These are phyloP conservation scores for Phyllosticta paracitricarpa DNA, from an alignment of 2,329 filamentous ascomycete species.

Conservation along the genomic window DNA sequence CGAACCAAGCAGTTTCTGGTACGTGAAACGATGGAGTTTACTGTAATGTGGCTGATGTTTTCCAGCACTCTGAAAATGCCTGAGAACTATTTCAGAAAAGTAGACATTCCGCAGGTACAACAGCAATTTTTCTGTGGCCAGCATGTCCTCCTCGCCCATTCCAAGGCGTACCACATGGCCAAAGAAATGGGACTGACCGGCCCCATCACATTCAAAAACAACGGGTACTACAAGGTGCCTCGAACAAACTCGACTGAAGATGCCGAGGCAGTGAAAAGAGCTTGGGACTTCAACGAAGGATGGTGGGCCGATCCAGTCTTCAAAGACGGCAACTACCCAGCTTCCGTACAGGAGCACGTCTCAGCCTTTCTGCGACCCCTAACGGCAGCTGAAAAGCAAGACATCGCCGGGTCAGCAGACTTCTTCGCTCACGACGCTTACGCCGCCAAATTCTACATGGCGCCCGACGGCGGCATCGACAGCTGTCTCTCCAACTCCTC, in stretches of 20 bases:
- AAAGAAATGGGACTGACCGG: slow-evolving; percentile 32
- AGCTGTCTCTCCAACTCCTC: slow-evolving; percentile 26
- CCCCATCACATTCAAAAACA: slow-evolving; percentile 28
- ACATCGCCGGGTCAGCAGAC: slow-evolving; percentile 24
- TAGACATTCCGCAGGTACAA: slow-evolving; percentile 23
- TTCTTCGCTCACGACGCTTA: slow-evolving; percentile 30
- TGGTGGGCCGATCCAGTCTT: slow-evolving; percentile 35
- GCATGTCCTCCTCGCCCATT: slow-evolving; percentile 27
- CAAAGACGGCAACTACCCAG: slow-evolving; percentile 36
- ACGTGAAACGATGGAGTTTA: not conserved
- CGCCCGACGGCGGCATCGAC: slow-evolving; percentile 26
- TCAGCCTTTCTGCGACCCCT: slow-evolving; percentile 23
- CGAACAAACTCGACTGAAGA: slow-evolving; percentile 25
- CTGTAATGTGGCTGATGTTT: not conserved
- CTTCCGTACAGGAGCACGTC: slow-evolving; percentile 27
- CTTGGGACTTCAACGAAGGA: slow-evolving; percentile 31
- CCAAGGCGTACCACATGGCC: slow-evolving; percentile 31
- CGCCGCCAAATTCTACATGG: slow-evolving; percentile 25
- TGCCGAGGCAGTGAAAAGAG: slow-evolving; percentile 23
- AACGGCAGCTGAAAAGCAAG: slow-evolving; percentile 21
- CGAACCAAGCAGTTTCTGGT: slow-evolving; percentile 28
- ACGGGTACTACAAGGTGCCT: slow-evolving; percentile 29
- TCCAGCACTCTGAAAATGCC: slow-evolving; percentile 5
- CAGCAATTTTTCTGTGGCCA: slow-evolving; percentile 28
- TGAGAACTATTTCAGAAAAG: slow-evolving; percentile 26